Evolutionary conservation across 1,284 basidiomycete genomes (phyloP).

Genomic region (Meripilus lineatus): DNA sequence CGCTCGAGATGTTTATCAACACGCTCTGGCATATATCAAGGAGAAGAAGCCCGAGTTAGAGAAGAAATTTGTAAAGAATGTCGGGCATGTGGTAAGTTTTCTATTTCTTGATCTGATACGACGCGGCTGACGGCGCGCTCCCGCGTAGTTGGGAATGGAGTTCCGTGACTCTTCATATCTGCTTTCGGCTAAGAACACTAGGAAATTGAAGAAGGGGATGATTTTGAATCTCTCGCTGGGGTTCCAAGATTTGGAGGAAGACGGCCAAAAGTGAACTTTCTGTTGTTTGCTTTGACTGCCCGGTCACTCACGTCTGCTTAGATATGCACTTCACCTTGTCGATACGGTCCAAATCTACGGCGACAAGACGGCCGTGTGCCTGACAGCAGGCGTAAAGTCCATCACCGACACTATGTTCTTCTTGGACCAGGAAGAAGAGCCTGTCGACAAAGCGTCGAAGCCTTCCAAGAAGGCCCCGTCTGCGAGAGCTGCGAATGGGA

Average conservation of each 20-base stretch:
- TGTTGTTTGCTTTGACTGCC: background rate
- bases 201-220: conserved; percentile 77
- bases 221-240: conserved; percentile 82
- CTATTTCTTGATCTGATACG: background rate
- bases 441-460: conserved; percentile 43
- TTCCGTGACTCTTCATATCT: conserved; percentile 89
- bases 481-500: conserved; percentile 48
- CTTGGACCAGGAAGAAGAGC: conserved; percentile 52
- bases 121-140: background rate
- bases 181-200: conserved; percentile 76
- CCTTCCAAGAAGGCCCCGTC: conserved; percentile 52
- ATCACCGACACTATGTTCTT: conserved; percentile 90
- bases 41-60: conserved; percentile 81
- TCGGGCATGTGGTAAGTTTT: conserved; percentile 79
- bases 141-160: conserved; percentile 81
- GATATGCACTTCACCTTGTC: conserved; percentile 86
- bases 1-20: conserved; percentile 78
- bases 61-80: conserved; percentile 82
- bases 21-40: conserved; percentile 69
- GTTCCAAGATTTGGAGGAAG: conserved; percentile 79
- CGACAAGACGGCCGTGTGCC: conserved; percentile 57
- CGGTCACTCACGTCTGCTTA: conserved; percentile 24
- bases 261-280: conserved; percentile 64
- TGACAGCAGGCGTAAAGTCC: conserved; percentile 83
- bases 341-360: conserved; percentile 84